phyloP scores from a whole-genome alignment of 2,329 filamentous ascomycete genomes.

The Gaeumannomyces sp. region DNA sequence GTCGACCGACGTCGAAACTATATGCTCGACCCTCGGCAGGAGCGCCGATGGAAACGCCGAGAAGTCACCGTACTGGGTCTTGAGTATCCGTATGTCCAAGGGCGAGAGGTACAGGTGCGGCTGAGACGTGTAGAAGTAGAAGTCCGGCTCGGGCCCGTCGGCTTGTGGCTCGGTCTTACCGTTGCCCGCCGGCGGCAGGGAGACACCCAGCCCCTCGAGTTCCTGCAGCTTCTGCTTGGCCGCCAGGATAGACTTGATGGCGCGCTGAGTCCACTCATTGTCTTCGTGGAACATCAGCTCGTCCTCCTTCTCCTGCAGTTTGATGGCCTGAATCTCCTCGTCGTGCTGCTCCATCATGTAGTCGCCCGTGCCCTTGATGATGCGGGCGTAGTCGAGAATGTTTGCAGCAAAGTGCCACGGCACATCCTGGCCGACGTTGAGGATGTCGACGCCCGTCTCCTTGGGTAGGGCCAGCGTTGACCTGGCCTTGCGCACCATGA shows the following conservation, averaged over 20 bases:
- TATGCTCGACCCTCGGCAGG: slow-evolving; percentile 79
- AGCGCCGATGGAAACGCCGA: slow-evolving; percentile 78
- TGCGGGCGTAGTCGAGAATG: slow-evolving; percentile 86
- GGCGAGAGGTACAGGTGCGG: slow-evolving; percentile 87
- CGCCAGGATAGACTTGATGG: slow-evolving; percentile 65
- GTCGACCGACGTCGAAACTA: slow-evolving; percentile 73
- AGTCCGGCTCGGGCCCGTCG: slow-evolving; percentile 35
- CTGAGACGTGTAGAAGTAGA: slow-evolving; percentile 83
- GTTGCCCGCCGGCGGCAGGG: slow-evolving; percentile 15
- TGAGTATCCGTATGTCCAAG: slow-evolving; percentile 86
- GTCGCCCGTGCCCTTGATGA: slow-evolving; percentile 87
- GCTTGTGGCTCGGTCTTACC: slow-evolving; percentile 12
- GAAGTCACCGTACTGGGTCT: slow-evolving; percentile 81
- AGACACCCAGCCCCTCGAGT: slow-evolving; percentile 28
- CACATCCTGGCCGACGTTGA: slow-evolving; percentile 60
- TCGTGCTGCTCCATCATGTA: slow-evolving; percentile 83
- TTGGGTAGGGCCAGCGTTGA: slow-evolving; percentile 84
- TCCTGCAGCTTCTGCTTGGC: slow-evolving; percentile 66
- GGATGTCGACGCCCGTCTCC: slow-evolving; percentile 65
- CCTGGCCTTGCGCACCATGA: slow-evolving; percentile 73
- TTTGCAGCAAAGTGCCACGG: slow-evolving; percentile 95
- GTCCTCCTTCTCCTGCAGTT: slow-evolving; percentile 77
- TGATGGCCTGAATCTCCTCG: slow-evolving; percentile 67
- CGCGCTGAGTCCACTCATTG: slow-evolving; percentile 85
- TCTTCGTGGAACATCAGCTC: slow-evolving; percentile 88